Percentiles rank a stretch among this genome's conserved stretches.
These are phyloP conservation scores for Lentithecium fluviatile DNA, from an alignment of 495 filamentous ascomycete species.

Conservation along the genomic window DNA sequence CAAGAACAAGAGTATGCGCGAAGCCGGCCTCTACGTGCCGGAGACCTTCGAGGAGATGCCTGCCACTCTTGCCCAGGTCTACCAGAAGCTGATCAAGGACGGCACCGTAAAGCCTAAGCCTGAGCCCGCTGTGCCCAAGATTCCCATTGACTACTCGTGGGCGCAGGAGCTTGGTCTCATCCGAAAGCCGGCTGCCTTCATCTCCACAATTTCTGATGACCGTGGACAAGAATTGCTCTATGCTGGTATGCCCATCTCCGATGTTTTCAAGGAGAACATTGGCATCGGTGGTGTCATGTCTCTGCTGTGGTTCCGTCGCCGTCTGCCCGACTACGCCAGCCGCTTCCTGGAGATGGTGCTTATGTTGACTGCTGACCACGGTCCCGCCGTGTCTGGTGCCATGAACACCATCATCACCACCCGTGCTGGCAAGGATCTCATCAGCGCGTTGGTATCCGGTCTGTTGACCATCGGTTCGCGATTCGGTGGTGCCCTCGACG, in stretches of 20 bases:
- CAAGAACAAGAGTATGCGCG: conserved; percentile 96
- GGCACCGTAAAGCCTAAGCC: conserved; percentile 80
- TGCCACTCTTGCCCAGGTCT: conserved; percentile 68
- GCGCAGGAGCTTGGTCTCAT: conserved; percentile 98
- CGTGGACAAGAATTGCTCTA: conserved; percentile 99
- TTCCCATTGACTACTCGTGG: conserved; percentile 99
- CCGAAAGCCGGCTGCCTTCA: conserved; percentile 99
- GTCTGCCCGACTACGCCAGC: conserved; percentile 91
- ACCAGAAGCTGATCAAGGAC: conserved; percentile 77
- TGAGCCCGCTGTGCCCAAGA: conserved; percentile 95
- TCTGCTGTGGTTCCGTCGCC: conserved; percentile 98
- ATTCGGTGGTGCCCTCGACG: conserved; percentile 97
- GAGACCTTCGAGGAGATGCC: conserved; percentile 97
- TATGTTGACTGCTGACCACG: conserved; percentile 99
- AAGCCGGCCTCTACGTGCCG: conserved; percentile 91
- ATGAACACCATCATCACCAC: conserved; percentile 99
- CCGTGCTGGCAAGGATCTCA: conserved; percentile 96
- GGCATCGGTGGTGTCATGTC: conserved; percentile 99
- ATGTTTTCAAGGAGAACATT: conserved; percentile 98
- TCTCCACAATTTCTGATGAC: conserved; percentile 99
- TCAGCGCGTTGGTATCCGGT: conserved; percentile 91
- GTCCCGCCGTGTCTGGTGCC: conserved; percentile 96
- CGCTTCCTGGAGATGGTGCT: conserved; percentile 99
- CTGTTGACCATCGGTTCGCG: conserved; percentile 96
- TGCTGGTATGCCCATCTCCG: conserved; percentile 98